A percentile compares a stretch with the other conserved stretches of the same genome.
These are phyloP conservation scores for Miamiensis avidus DNA, from an alignment of 169 alveolate species.

Conservation along the genomic window DNA sequence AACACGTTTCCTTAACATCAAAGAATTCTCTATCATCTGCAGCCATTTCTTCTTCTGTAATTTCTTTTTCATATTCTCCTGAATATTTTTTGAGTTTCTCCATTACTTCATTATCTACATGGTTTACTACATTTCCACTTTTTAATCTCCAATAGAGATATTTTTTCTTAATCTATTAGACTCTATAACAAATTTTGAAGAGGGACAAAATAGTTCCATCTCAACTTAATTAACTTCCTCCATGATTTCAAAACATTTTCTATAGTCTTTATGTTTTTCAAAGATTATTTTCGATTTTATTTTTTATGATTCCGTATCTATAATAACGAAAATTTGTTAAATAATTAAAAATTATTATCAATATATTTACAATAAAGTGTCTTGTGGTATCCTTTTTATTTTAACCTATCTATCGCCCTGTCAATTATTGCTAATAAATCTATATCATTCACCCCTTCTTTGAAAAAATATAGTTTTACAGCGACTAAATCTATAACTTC, in stretches of 20 bases:
- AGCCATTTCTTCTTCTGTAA: background rate
- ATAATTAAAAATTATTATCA: no score
- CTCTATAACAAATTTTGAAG: background rate
- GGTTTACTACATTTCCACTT: background rate
- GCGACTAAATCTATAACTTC: no score
- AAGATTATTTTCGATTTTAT: no score
- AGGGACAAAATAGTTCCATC: background rate
- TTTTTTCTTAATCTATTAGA: background rate
- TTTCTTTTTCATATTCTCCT: background rate
- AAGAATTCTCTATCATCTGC: background rate
- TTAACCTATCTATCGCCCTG: background rate
- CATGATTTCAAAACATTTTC: no score
- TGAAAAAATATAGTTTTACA: no score
- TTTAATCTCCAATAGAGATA: no score
- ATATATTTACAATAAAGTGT: background rate
- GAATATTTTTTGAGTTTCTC: background rate
- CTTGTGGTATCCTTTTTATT: background rate
- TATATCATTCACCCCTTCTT: no score
- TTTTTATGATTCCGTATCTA: background rate
- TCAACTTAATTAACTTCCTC: background rate
- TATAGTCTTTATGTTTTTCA: no score
- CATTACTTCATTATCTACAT: background rate
- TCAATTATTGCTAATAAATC: background rate
- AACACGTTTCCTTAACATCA: background rate
- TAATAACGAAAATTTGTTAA: no score